These are phyloP conservation scores for Fusarium veterinarium DNA, from an alignment of 2,329 filamentous ascomycete genomes.

Conservation along the genomic window DNA sequence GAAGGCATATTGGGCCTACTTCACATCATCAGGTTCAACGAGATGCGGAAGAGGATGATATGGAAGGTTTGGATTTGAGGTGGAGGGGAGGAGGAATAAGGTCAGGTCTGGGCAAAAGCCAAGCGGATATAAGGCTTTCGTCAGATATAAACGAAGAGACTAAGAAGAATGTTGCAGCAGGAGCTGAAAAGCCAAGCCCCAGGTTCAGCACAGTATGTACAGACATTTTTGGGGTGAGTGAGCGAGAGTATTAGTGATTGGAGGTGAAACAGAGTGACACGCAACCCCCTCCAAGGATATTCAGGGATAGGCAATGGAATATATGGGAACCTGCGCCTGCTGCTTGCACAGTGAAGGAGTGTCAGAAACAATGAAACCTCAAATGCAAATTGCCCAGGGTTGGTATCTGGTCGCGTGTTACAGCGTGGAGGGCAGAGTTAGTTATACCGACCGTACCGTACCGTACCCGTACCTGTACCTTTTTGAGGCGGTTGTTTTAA, in stretches of 20 bases:
- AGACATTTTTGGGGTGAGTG: not conserved
- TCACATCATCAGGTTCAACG: constrained; percentile 30
- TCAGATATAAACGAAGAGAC: constrained; percentile 10
- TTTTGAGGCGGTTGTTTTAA: constrained; percentile 1
- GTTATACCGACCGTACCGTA: not conserved
- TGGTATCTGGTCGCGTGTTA: constrained; percentile 41
- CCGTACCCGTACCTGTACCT: not conserved
- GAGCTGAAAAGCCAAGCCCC: constrained; percentile 25
- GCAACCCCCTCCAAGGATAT: constrained; percentile 25
- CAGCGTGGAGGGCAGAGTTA: constrained; percentile 2
- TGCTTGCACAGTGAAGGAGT: constrained; percentile 2
- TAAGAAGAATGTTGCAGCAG: not conserved
- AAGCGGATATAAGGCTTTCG: constrained; percentile 36
- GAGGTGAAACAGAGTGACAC: constrained; percentile 38
- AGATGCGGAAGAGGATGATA: not conserved
- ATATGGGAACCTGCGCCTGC: not conserved
- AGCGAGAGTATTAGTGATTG: constrained; percentile 9
- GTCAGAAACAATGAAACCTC: not conserved
- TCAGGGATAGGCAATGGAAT: not conserved
- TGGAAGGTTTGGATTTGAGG: not conserved
- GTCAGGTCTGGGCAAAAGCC: constrained; percentile 37
- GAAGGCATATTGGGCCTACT: constrained; percentile 38
- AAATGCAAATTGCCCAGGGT: constrained; percentile 10
- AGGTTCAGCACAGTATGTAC: constrained; percentile 13
- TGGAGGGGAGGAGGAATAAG: constrained; percentile 16